Conservation (phyloP, 768 basidiomycete genomes). For the Rhizopogon roseolus region DNA sequence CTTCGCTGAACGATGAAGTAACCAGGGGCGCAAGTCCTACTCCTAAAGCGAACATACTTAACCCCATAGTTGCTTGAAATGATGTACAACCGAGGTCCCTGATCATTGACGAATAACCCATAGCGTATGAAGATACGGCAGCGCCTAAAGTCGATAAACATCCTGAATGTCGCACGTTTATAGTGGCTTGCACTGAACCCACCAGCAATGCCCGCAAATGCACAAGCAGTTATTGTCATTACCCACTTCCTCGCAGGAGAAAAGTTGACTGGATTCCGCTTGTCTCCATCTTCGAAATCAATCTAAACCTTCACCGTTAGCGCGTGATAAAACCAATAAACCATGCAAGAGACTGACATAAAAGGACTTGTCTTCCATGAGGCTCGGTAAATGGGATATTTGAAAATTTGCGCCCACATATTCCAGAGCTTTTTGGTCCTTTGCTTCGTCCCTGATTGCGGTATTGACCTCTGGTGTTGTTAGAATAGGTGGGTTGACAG, state of each 20-base stretch:
- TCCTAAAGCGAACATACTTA: slow-evolving; percentile 52
- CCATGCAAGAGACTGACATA: slow-evolving; percentile 6
- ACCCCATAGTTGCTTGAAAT: slow-evolving; percentile 43
- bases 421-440: neutral
- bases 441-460: too few species aligned
- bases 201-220: slow-evolving; percentile 28
- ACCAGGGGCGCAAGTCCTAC: slow-evolving; percentile 62
- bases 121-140: slow-evolving; percentile 45
- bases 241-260: slow-evolving; percentile 36
- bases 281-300: slow-evolving; percentile 34
- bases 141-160: slow-evolving; percentile 33
- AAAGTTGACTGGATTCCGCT: slow-evolving; percentile 37
- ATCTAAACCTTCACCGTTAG: slow-evolving; percentile 23
- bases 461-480: neutral
- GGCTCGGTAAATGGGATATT: neutral
- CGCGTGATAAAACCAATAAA: neutral
- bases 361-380: slow-evolving; percentile 2
- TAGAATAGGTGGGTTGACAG: neutral
- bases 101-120: slow-evolving; percentile 57
- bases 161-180: neutral
- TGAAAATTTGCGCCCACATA: too few species aligned
- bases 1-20: slow-evolving; percentile 68
- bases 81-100: slow-evolving; percentile 37
- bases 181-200: slow-evolving; percentile 3
- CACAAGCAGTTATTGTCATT: slow-evolving; percentile 31